Evolutionary conservation across 1,139 yeast species (phyloP).

Genomic region (Hyphopichia fennica): DNA sequence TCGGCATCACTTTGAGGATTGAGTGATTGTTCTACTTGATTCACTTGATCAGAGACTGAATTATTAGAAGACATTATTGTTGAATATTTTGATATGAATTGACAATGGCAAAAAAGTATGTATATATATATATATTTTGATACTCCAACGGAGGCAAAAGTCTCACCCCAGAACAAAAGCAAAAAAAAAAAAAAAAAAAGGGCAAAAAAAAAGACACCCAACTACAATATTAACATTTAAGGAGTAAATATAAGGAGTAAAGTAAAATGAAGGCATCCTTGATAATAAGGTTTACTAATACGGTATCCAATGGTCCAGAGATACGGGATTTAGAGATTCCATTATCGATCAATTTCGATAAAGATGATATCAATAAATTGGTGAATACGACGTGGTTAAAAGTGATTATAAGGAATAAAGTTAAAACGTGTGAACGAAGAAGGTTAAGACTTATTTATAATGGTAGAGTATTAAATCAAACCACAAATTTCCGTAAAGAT

Average conservation of each 20-base stretch:
- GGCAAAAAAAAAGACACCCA: too few species aligned
- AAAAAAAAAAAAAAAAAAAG: too few species aligned
- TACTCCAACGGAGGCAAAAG: too few species aligned
- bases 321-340: slow-evolving; percentile 33
- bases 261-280: slow-evolving; percentile 17
- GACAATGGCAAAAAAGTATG: background rate
- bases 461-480: slow-evolving; percentile 68
- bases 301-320: slow-evolving; percentile 20
- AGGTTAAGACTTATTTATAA: slow-evolving; percentile 71
- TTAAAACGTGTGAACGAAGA: slow-evolving; percentile 32
- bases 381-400: slow-evolving; percentile 33
- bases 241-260: too few species aligned
- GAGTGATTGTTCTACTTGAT: slow-evolving; percentile 10
- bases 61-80: background rate
- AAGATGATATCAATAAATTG: slow-evolving; percentile 32
- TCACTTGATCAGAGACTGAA: background rate
- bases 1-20: slow-evolving; percentile 13
- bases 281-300: slow-evolving; percentile 33
- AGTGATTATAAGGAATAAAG: slow-evolving; percentile 27
- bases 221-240: too few species aligned
- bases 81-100: background rate
- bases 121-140: background rate
- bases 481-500: slow-evolving; percentile 55
- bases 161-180: too few species aligned
- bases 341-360: slow-evolving; percentile 26